These are phyloP conservation scores for Diaporthe ilicicola DNA, from an alignment of 2,329 filamentous ascomycete genomes.

Conservation along the genomic window DNA sequence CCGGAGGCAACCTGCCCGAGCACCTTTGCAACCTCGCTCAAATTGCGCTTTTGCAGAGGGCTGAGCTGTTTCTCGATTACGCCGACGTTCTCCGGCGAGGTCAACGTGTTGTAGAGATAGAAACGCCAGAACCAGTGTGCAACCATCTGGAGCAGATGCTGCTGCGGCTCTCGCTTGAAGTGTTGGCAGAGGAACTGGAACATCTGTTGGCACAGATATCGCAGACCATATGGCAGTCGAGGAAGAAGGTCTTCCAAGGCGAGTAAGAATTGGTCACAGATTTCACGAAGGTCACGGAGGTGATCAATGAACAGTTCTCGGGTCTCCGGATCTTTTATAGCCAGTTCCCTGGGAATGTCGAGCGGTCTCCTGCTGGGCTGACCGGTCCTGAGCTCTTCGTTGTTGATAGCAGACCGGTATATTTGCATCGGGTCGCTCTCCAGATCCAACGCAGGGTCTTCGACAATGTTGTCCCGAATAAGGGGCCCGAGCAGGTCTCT, in stretches of 20 bases:
- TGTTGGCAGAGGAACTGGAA: constrained; percentile 79
- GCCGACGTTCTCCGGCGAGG: constrained; percentile 91
- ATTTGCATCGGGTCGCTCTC: constrained; percentile 99
- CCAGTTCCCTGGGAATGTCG: constrained; percentile 88
- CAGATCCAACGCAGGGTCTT: constrained; percentile 88
- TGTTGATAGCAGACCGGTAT: constrained; percentile 93
- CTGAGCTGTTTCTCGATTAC: constrained; percentile 90
- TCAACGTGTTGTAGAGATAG: constrained; percentile 89
- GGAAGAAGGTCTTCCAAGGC: constrained; percentile 84
- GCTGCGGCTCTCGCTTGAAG: constrained; percentile 82
- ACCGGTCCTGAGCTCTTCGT: constrained; percentile 94
- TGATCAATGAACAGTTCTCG: constrained; percentile 93
- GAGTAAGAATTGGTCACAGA: constrained; percentile 88
- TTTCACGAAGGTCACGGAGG: constrained; percentile 90
- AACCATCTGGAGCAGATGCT: constrained; percentile 82
- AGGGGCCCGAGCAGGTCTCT: constrained; percentile 85
- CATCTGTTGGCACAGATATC: constrained; percentile 87
- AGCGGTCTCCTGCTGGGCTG: constrained; percentile 81
- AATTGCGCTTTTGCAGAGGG: constrained; percentile 90
- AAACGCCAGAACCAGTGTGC: constrained; percentile 94
- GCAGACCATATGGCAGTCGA: constrained; percentile 91
- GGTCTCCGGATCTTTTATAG: constrained; percentile 95
- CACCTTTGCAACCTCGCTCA: constrained; percentile 90
- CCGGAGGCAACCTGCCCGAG: constrained; percentile 89
- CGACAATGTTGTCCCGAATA: constrained; percentile 90